These are phyloP conservation scores for Amorphotheca resinae DNA, from an alignment of 495 filamentous ascomycete species.

Conservation along the genomic window DNA sequence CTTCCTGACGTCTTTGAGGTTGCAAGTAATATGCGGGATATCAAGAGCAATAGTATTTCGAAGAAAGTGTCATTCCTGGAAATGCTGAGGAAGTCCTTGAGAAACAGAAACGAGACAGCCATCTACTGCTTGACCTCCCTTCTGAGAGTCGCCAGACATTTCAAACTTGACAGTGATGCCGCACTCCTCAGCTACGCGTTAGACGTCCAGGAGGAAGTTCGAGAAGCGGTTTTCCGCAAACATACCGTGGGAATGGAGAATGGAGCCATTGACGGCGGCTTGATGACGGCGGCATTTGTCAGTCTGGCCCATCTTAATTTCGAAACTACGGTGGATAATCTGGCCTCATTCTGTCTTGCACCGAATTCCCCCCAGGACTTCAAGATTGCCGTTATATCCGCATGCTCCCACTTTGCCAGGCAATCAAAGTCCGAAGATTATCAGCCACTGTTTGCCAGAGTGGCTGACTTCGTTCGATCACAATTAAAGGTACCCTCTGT, in stretches of 20 bases:
- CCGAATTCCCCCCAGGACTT: slow-evolving; percentile 42
- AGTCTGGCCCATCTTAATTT: slow-evolving; percentile 45
- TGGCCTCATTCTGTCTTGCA: slow-evolving; percentile 40
- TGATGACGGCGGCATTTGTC: slow-evolving; percentile 54
- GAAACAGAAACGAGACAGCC: slow-evolving; percentile 41
- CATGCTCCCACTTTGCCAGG: slow-evolving; percentile 41
- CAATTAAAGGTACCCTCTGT: slow-evolving; percentile 34
- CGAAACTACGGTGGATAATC: slow-evolving; percentile 38
- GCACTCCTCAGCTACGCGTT: slow-evolving; percentile 51
- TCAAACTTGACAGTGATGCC: slow-evolving; percentile 44
- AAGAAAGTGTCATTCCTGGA: slow-evolving; percentile 54
- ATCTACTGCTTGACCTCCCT: slow-evolving; percentile 48
- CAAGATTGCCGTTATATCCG: slow-evolving; percentile 47
- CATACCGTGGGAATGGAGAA: slow-evolving; percentile 32
- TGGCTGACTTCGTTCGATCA: slow-evolving; percentile 40
- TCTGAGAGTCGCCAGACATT: slow-evolving; percentile 46
- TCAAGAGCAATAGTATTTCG: slow-evolving; percentile 41
- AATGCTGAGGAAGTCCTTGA: slow-evolving; percentile 42
- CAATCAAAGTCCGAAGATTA: slow-evolving; percentile 37
- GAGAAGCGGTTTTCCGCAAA: slow-evolving; percentile 48
- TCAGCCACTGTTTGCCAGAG: slow-evolving; percentile 36
- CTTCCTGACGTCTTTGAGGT: slow-evolving; percentile 53
- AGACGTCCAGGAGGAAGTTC: slow-evolving; percentile 52
- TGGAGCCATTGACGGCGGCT: slow-evolving; percentile 38
- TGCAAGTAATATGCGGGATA: slow-evolving; percentile 46